phyloP scores from a whole-genome alignment of 306 rosid genomes.

The Datisca glomerata region DNA sequence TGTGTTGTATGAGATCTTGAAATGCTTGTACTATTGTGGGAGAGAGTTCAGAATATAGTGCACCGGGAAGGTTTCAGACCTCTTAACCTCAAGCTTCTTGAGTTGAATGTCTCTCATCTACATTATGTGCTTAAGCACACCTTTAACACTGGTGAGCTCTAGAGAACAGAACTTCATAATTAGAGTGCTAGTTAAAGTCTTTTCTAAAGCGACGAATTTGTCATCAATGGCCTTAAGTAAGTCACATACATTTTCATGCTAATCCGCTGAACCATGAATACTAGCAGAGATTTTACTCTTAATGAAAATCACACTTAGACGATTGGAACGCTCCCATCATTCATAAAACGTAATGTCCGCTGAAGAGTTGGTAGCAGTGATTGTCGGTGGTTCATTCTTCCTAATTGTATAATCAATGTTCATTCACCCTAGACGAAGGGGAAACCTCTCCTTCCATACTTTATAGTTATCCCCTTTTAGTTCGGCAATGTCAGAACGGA shows the following conservation, averaged over 20 bases:
- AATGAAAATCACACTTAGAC: too few relatives aligned
- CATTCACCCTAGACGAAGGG: too few relatives aligned
- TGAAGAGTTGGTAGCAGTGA: too few relatives aligned
- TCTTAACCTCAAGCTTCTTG: neutral
- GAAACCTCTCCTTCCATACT: too few relatives aligned
- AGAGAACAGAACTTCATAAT: too few relatives aligned
- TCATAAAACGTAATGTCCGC: too few relatives aligned
- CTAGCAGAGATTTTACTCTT: neutral
- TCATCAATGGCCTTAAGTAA: constrained; percentile 8
- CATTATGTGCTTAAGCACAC: constrained; percentile 7
- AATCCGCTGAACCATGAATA: neutral
- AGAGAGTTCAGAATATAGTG: neutral
- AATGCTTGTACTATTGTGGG: neutral
- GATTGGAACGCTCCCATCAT: too few relatives aligned
- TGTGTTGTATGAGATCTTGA: constrained; percentile 5
- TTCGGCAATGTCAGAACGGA: too few relatives aligned
- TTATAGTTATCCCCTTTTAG: too few relatives aligned
- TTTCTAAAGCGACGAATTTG: neutral
- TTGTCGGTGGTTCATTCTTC: too few relatives aligned
- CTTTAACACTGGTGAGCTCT: neutral
- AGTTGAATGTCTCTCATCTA: constrained; percentile 2
- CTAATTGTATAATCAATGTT: too few relatives aligned
- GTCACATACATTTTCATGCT: neutral
- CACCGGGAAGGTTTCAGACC: neutral
- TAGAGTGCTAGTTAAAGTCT: constrained; percentile 1